phyloP scores from a whole-genome alignment of 1,284 basidiomycete genomes.

The Ganoderma sp. region DNA sequence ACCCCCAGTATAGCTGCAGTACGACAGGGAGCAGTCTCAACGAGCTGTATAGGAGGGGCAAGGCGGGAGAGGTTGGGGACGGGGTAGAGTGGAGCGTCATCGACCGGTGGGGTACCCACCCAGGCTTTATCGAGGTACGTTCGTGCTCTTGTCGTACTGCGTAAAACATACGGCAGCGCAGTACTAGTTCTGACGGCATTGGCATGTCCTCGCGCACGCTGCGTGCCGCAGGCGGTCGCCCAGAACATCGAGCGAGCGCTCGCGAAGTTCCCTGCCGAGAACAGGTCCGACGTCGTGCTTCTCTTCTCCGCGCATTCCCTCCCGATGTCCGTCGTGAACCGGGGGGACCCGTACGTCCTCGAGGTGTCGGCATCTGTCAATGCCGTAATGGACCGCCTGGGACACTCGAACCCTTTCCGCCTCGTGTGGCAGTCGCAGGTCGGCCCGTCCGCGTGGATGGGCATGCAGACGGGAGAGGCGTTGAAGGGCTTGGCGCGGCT shows the following conservation, averaged over 20 bases:
- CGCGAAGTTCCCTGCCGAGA: conserved; percentile 77
- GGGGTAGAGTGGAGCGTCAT: conserved; percentile 95
- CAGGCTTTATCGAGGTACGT: conserved; percentile 89
- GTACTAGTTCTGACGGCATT: not conserved
- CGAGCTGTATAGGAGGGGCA: conserved; percentile 80
- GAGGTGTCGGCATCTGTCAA: conserved; percentile 96
- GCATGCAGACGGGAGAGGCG: conserved; percentile 92
- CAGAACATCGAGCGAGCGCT: conserved; percentile 88
- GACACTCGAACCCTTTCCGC: conserved; percentile 84
- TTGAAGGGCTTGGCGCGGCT: conserved; percentile 91
- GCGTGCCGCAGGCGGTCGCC: conserved; percentile 74
- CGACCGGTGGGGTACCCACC: conserved; percentile 97
- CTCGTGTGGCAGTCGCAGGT: conserved; percentile 99
- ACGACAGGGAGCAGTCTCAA: conserved; percentile 98
- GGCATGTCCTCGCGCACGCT: not conserved
- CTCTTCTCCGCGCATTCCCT: conserved; percentile 98
- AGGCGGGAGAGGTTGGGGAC: conserved; percentile 59
- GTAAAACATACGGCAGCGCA: not conserved
- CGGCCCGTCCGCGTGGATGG: conserved; percentile 98
- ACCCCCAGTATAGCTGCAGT: conserved; percentile 98
- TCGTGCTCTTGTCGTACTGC: conserved; percentile 34
- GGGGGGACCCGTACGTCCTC: conserved; percentile 95
- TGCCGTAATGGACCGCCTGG: conserved; percentile 86
- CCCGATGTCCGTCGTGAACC: conserved; percentile 96
- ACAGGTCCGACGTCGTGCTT: conserved; percentile 78